These are phyloP conservation scores for Thelonectria rubi DNA, from an alignment of 2,329 filamentous ascomycete species.

Conservation along the genomic window DNA sequence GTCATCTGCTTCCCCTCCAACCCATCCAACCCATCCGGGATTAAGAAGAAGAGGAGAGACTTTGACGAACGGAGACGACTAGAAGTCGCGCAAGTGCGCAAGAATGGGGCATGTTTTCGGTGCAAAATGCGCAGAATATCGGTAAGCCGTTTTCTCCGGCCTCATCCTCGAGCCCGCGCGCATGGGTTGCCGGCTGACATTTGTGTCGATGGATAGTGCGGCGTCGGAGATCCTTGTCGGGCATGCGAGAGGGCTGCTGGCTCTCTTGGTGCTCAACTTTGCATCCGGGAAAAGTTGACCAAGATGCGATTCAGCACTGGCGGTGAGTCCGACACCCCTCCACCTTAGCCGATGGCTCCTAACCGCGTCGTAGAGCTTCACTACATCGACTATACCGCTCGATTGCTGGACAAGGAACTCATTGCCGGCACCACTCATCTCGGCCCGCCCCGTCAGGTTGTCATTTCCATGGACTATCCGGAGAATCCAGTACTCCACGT, in stretches of 20 bases:
- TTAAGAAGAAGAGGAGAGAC: constrained; percentile 42
- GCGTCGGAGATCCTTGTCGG: constrained; percentile 38
- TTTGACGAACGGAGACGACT: constrained; percentile 40
- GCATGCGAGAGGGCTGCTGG: constrained; percentile 40
- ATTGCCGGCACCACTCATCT: constrained; percentile 43
- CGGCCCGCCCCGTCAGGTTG: constrained; percentile 39
- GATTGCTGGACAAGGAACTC: constrained; percentile 41
- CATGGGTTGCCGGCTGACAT: constrained; percentile 20
- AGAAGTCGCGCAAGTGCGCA: constrained; percentile 42
- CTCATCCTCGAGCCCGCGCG: neutral
- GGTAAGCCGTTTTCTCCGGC: constrained; percentile 24
- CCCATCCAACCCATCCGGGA: constrained; percentile 37
- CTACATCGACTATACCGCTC: constrained; percentile 43
- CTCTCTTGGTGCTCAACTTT: constrained; percentile 38
- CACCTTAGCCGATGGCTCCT: constrained; percentile 10
- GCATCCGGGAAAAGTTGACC: constrained; percentile 41
- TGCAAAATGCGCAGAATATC: constrained; percentile 42
- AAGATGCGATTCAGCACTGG: constrained; percentile 43
- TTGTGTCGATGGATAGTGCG: constrained; percentile 29
- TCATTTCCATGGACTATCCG: constrained; percentile 40
- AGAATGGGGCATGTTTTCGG: constrained; percentile 40
- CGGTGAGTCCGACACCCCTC: constrained; percentile 27
- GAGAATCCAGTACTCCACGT: constrained; percentile 39
- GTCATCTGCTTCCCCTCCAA: constrained; percentile 44
- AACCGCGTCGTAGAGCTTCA: constrained; percentile 38